These are phyloP conservation scores for Colletotrichum spinosum DNA, from an alignment of 2,329 filamentous ascomycete species.

Conservation along the genomic window DNA sequence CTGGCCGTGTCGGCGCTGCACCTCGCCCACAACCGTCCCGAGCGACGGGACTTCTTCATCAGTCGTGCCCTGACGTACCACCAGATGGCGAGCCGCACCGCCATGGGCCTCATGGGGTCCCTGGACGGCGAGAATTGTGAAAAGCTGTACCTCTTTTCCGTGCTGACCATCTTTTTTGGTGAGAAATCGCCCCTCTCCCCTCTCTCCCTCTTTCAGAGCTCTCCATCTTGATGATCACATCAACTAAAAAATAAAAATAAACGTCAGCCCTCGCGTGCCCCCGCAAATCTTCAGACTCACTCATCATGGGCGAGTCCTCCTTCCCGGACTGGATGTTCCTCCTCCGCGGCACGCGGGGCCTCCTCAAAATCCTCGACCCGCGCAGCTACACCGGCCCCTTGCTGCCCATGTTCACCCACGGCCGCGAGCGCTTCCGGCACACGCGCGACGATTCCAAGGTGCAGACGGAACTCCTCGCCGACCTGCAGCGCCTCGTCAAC, in stretches of 20 bases:
- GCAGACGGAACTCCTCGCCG: constrained; percentile 37
- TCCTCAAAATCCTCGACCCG: constrained; percentile 41
- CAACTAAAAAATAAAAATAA: background rate
- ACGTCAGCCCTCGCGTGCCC: constrained; percentile 43
- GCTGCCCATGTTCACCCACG: constrained; percentile 41
- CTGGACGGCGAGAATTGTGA: constrained; percentile 40
- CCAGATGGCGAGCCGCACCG: constrained; percentile 37
- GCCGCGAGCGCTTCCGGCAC: constrained; percentile 39
- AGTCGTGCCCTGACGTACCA: constrained; percentile 36
- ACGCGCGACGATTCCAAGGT: constrained; percentile 28
- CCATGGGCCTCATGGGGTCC: constrained; percentile 37
- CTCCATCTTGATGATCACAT: background rate
- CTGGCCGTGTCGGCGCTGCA: constrained; percentile 63
- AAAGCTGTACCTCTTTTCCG: constrained; percentile 44
- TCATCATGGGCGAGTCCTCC: constrained; percentile 44
- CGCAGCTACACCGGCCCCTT: constrained; percentile 36
- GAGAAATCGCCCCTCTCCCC: constrained; percentile 5
- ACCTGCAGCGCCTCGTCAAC: constrained; percentile 39
- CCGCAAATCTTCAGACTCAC: constrained; percentile 43
- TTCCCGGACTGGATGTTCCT: constrained; percentile 48
- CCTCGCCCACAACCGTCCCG: constrained; percentile 54
- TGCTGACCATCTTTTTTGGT: constrained; percentile 50
- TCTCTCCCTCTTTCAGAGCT: background rate
- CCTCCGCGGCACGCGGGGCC: constrained; percentile 43
- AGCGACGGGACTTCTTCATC: constrained; percentile 52